Evolutionary conservation across 2,329 filamentous ascomycete genomes (phyloP).

Genomic region (Talaromyces sp.): DNA sequence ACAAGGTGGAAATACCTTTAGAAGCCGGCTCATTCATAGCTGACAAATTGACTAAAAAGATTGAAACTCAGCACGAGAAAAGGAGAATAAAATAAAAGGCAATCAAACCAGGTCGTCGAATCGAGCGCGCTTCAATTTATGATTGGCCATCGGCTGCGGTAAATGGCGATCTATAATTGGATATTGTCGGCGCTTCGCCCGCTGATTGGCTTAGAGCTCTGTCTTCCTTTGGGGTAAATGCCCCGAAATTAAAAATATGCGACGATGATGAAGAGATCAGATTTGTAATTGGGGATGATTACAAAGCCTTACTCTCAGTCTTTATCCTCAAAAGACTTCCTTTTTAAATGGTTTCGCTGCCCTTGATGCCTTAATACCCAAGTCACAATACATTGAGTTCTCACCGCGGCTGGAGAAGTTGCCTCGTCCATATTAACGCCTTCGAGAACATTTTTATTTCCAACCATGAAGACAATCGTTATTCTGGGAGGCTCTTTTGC

Average conservation of each 20-base stretch:
- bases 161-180: background rate
- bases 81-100: background rate
- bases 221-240: background rate
- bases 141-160: background rate
- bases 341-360: background rate
- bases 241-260: background rate
- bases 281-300: background rate
- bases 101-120: background rate
- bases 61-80: background rate
- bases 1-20: background rate
- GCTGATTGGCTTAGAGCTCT: background rate
- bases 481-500: slow-evolving; percentile 6
- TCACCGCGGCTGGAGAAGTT: background rate
- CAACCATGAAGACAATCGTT: slow-evolving; percentile 4
- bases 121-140: background rate
- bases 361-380: background rate
- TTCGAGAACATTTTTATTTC: too few species aligned
- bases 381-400: background rate
- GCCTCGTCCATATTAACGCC: too few species aligned
- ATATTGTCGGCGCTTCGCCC: background rate
- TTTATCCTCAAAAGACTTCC: background rate
- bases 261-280: background rate
- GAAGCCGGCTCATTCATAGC: background rate
- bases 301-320: background rate
- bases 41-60: background rate